Conservation (phyloP, 495 filamentous ascomycete species). For the Aspergillus incahuasiensis region DNA sequence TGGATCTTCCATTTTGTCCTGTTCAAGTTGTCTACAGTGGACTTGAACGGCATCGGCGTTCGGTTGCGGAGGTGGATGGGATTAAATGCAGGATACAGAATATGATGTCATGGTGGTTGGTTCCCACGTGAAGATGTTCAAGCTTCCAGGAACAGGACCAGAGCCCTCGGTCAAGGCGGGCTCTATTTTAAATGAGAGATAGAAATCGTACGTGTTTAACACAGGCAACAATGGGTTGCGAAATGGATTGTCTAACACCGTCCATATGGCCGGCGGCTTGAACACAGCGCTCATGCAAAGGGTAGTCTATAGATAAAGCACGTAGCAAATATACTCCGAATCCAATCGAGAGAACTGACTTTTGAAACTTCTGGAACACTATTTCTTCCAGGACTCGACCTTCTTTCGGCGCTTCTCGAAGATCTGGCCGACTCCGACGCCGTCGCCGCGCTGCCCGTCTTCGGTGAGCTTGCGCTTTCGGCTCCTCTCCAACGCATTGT, state of each 20-base stretch:
- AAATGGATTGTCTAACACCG: neutral
- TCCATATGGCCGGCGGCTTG: neutral
- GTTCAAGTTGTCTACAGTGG: too few species aligned
- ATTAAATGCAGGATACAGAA: neutral
- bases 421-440: conserved; percentile 56
- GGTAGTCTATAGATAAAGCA: neutral
- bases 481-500: conserved; percentile 68
- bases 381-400: conserved; percentile 53
- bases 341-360: neutral
- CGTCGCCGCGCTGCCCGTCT: conserved; percentile 57
- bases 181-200: too few species aligned
- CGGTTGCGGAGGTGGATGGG: neutral
- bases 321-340: neutral
- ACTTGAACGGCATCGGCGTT: neutral
- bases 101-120: conserved; percentile 10
- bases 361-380: neutral
- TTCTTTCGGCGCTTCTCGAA: conserved; percentile 74
- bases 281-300: neutral
- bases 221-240: neutral
- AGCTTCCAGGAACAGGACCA: neutral
- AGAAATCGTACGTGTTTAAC: neutral
- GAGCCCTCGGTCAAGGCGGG: too few species aligned
- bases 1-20: conserved; percentile 43
- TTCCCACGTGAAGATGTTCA: neutral
- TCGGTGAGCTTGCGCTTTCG: conserved; percentile 62